Percentiles rank a stretch among this genome's conserved stretches.
Evolutionary conservation across 1,284 basidiomycete genomes (phyloP).

Genomic region (Apiotrichum gamsii): DNA sequence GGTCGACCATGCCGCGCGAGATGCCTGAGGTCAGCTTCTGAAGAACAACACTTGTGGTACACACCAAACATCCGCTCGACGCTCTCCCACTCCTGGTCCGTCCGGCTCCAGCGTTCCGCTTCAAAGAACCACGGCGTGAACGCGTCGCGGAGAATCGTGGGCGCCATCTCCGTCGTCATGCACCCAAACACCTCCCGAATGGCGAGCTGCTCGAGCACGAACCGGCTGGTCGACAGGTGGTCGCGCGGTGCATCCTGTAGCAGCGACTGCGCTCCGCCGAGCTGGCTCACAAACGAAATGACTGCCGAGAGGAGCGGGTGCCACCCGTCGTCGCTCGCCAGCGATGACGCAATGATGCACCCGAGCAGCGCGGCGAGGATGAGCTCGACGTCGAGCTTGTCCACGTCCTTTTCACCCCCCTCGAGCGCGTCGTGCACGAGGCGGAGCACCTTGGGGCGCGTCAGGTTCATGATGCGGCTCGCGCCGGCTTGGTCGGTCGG

Average conservation of each 20-base stretch:
- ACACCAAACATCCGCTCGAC: constrained; percentile 44
- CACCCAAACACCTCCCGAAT: constrained; percentile 44
- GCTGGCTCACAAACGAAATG: constrained; percentile 32
- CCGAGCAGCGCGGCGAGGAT: constrained; percentile 38
- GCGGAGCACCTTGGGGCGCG: constrained; percentile 27
- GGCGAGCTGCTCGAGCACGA: constrained; percentile 44
- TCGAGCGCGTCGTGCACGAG: constrained; percentile 29
- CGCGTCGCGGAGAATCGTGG: constrained; percentile 35
- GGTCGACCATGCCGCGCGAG: background rate
- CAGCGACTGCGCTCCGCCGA: constrained; percentile 40
- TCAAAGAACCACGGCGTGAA: constrained; percentile 45
- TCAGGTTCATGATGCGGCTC: constrained; percentile 28
- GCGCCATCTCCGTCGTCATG: constrained; percentile 41
- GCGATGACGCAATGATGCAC: constrained; percentile 38
- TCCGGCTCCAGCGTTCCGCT: constrained; percentile 33
- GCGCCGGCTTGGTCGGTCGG: constrained; percentile 32
- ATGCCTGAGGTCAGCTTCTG: too few species aligned
- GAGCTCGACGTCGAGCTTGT: constrained; percentile 35
- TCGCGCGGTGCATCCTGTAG: constrained; percentile 31
- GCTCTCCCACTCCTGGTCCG: constrained; percentile 40
- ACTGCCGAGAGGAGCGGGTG: constrained; percentile 40
- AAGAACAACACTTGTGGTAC: constrained; percentile 6
- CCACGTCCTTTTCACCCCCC: constrained; percentile 19
- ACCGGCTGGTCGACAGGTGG: constrained; percentile 34
- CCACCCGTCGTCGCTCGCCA: constrained; percentile 44